phyloP scores from a whole-genome alignment of 192 early-diverging fungal genomes.

The Coemansia sp. region DNA sequence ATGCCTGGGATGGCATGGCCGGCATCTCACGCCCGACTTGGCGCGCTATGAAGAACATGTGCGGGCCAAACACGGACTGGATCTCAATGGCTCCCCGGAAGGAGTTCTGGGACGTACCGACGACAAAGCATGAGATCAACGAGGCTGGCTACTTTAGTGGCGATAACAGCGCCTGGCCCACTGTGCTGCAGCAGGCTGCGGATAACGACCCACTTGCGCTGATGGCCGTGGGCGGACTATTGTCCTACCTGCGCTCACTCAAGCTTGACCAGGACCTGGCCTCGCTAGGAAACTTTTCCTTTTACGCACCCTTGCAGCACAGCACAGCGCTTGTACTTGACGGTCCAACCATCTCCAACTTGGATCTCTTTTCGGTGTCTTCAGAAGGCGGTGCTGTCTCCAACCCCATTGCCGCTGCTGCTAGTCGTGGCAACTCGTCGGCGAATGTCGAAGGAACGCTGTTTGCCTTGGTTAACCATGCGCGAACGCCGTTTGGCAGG shows the following conservation, averaged over 20 bases:
- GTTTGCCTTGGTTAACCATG: constrained; percentile 82
- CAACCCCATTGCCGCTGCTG: not conserved
- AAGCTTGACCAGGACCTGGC: constrained; percentile 86
- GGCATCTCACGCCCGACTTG: constrained; percentile 54
- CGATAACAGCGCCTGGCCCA: constrained; percentile 51
- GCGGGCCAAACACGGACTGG: constrained; percentile 49
- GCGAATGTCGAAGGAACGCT: constrained; percentile 70
- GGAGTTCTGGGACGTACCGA: constrained; percentile 59
- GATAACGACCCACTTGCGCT: constrained; percentile 48
- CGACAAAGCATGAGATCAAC: constrained; percentile 37
- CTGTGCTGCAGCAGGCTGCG: constrained; percentile 44
- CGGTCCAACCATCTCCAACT: constrained; percentile 88
- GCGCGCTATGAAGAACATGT: constrained; percentile 56
- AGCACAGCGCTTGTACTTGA: constrained; percentile 82
- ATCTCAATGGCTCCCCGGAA: constrained; percentile 46
- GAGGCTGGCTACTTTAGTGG: constrained; percentile 40
- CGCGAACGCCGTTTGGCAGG: constrained; percentile 88
- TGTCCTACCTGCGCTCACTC: constrained; percentile 87
- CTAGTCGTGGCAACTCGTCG: constrained; percentile 8
- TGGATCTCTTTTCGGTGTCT: constrained; percentile 90
- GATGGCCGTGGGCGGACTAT: constrained; percentile 71
- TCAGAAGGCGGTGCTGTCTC: constrained; percentile 59
- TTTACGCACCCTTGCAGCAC: constrained; percentile 84
- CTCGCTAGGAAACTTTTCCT: constrained; percentile 80
- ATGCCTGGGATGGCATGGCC: constrained; percentile 56